phyloP scores from a whole-genome alignment of 2,329 filamentous ascomycete species.

The Aspergillus sclerotialis region DNA sequence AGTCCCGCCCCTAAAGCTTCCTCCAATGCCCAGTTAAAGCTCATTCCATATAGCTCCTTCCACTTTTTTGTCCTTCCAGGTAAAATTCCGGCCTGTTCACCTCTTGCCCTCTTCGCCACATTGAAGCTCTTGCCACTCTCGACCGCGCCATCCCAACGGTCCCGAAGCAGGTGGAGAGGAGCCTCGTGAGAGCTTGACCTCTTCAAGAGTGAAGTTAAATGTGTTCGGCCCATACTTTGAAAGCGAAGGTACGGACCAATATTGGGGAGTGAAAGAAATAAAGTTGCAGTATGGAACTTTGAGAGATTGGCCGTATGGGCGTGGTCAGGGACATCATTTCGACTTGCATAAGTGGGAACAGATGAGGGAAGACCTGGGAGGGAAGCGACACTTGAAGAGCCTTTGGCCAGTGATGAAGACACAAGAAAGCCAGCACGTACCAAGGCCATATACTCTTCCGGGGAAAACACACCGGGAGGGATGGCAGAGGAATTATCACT shows the following conservation, averaged over 20 bases:
- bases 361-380: conserved; percentile 22
- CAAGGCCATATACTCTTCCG: conserved; percentile 42
- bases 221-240: conserved; percentile 47
- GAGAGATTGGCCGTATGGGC: conserved; percentile 4
- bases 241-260: conserved; percentile 55
- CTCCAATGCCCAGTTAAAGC: conserved; percentile 55
- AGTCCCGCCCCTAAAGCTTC: conserved; percentile 55
- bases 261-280: conserved; percentile 52
- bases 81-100: conserved; percentile 49
- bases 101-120: conserved; percentile 46
- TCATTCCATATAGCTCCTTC: conserved; percentile 53
- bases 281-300: conserved; percentile 23
- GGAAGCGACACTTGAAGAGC: conserved; percentile 37
- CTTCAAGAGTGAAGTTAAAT: conserved; percentile 47
- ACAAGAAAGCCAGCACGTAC: conserved; percentile 51
- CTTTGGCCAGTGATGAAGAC: conserved; percentile 33
- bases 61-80: conserved; percentile 58
- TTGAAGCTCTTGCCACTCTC: conserved; percentile 38
- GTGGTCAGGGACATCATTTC: no score
- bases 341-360: conserved; percentile 18
- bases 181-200: conserved; percentile 49
- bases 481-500: conserved; percentile 44
- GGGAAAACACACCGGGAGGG: conserved; percentile 37
- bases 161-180: conserved; percentile 47
- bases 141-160: conserved; percentile 59